Base-by-base conservation (phyloP, 257 asterid genomes). In the Solanum pimpinellifolium region DNA sequence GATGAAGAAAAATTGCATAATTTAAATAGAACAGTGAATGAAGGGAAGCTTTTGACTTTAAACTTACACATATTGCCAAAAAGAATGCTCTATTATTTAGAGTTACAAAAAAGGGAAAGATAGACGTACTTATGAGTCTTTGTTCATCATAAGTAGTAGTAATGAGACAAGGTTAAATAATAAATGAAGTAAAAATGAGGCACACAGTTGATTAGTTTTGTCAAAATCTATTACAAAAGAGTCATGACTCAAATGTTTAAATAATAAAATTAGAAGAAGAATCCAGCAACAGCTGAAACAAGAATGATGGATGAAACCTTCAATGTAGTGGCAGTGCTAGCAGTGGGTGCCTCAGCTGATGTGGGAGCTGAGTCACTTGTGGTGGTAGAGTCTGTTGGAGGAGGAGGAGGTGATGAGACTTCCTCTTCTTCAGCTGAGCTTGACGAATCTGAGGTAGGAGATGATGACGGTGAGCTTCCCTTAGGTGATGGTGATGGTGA, bases 221-320 rank as follows among this genome's bases (percentile, higher is more conserved):
- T 74, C 18, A 41, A 21, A 75, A 39, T 75, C 21, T 21, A n/a
- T 76, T 76, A 76, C 60, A 76, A 76, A 76, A 12, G 21, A 76
- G 25, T n/a, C 18, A 39, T 33, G 35, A 33, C 33, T 42, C 83
- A 76, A 76, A 37, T 37, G 39, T 6, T 37, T 37, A 37, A 37
- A 37, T 37, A 37, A 37, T 6, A 37, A 37, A 37, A 37, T 37
- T 37, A 37, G 87, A 90, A 82, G 86, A 94, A 93, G 86, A 91
- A 77, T 73, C 94, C 97, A 86, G 86, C 94, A 2, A 89, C 92
- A 6, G 90, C 90, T 13, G 89, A 94, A 29, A 89, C 89, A 14
- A 83, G 93, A 27, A 90, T 72, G 15, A 86, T 85, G 4, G 92
- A 92, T 8, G 94, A 93, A 82, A 88, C 82, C 86, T 92, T 93